Evolutionary conservation across 805 yeast species (phyloP), one percentile per base, ranked within the genome.

Genomic region (Candida parachauliodes): DNA sequence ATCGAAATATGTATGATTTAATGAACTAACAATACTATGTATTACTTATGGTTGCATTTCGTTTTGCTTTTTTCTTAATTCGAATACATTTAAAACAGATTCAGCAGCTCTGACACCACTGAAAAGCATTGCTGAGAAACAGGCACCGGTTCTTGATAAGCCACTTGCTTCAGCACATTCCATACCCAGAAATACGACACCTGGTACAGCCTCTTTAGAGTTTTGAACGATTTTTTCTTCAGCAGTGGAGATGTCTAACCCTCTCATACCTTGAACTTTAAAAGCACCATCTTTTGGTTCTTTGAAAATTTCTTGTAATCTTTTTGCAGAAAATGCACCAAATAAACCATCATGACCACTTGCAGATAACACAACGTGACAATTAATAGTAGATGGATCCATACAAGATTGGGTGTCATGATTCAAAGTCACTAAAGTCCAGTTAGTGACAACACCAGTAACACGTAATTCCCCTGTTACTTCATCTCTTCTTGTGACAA

Each of bases 301-400:
- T 33, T 53, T 49, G 16, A 57, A 57, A 38, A 64, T 54, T 26
- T 52, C 48, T 37, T 62, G 60, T 47, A 65, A 53, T 60, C 89
- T 74, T 70, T 83, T 83, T 45, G 83, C 88, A 44, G 79, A 74
- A 65, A 81, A 81, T 6, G 89, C 88, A 42, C 89, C 89, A 62
- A 82, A 80, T 36, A 88, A 88, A 51, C 91, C 89, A 56, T 83
- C 91, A 54, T 83, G 89, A 42, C 89, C 91, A 22, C 87, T 77
- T 45, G 88, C 77, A 11, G 88, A 81, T 41, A 83, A 66, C 40
- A 83, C 77, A 39, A 83, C 77, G 54, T 67, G 57, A 43, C 70
- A 68, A 52, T 82, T 83, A 67, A 83, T 79, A 43, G 87, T 82
- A 65, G 82, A 81, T 34, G 89, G 88, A 55, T 82, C 89, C 88